Base-by-base conservation (phyloP, 2,329 filamentous ascomycete species). In the Colletotrichum endophyticum region DNA sequence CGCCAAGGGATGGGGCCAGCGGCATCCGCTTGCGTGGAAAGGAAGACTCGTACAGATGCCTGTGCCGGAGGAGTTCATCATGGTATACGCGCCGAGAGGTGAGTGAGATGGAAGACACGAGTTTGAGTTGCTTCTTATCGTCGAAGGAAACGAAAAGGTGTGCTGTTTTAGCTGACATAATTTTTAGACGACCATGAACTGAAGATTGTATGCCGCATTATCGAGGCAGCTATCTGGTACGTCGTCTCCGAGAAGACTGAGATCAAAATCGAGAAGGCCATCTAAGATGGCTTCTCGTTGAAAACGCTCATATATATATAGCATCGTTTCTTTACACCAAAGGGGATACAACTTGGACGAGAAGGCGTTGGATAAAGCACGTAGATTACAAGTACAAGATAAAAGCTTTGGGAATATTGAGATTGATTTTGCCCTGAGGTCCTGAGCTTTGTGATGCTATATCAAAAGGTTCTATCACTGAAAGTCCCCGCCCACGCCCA, bases 21-120 rank as follows among this genome's bases (percentile, higher is more conserved):
- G 91, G 36, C 92, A 93, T 78, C 92, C 91, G 2, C 84, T 96
- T 71, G 93, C 94, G 9, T 91, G 91, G 80, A 93, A 92, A 70
- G 91, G 92, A 59, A 92, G 91, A 87, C 89, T 93, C 32, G 68
- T 85, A 78, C 88, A 88, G 77, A 89, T 92, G 81, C 94, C 94
- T 67, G 92, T 97, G 72, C 94, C 95, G 0, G 86, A 89, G 5
- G 93, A 94, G 57, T 98, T 98, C 83, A 88, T 95, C 73, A 93
- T 98, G 92, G 88, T 98, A 6, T 98, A 98, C 85, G 94, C 95
- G 22, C 95, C 95, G 3, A 87, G 94, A 80, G 85, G 90, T 87
- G 79, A 32, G 75, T 75, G 25, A 61, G 34, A 16, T 36, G 34
- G 34, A 36, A 36, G 15, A 36, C 9, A 12, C n/a, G 44, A 49